Base-by-base conservation (phyloP, 1,284 basidiomycete species). In the Cryptococcus sp. region DNA sequence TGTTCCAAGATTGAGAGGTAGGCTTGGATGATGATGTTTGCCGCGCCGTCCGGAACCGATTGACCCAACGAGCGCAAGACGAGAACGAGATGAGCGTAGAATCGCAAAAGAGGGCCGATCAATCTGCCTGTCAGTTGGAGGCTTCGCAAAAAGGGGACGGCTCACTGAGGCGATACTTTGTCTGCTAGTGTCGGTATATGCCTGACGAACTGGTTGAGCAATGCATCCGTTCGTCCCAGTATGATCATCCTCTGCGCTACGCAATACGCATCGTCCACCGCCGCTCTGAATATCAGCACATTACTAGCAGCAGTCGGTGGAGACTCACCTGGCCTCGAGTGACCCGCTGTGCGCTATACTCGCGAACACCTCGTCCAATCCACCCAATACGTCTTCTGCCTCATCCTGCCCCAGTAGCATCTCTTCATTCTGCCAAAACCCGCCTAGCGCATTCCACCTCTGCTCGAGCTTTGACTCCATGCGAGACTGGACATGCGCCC, bases 41-140 rank as follows among this genome's bases (percentile, higher is more conserved):
- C 84, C 0, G 87, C 82, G 11, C 82, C 68, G 2, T 85, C 82
- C 0, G 88, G 84, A 0, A 87, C 80, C 0, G 80, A 70, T 41
- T 85, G 76, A 50, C 86, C 83, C 37, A 97, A 84, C 69, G 91
- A 80, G 48, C 86, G 84, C 2, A 97, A 78, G 71, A 86, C 92
- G 18, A 98, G 82, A 54, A 90, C 89, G n/a, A 97, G 76, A 63
- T 98, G 94, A 0, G 92, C 84, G 65, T 95, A 97, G 77, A 99
- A 98, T 22, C 93, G 87, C 23, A 80, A 59, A 18, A 80, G 63
- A 11, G 77, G 75, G 2, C 66, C 60, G 21, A 73, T 54, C 16
- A 67, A 52, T 37, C 60, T 59, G 41, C 22, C 23, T 6, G n/a
- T 43, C 14, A 41, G 36, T 28, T 18, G 31, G 18, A 16, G 11